phyloP scores from a whole-genome alignment of 169 alveolate species.

The Plasmodium billcollinsi region DNA sequence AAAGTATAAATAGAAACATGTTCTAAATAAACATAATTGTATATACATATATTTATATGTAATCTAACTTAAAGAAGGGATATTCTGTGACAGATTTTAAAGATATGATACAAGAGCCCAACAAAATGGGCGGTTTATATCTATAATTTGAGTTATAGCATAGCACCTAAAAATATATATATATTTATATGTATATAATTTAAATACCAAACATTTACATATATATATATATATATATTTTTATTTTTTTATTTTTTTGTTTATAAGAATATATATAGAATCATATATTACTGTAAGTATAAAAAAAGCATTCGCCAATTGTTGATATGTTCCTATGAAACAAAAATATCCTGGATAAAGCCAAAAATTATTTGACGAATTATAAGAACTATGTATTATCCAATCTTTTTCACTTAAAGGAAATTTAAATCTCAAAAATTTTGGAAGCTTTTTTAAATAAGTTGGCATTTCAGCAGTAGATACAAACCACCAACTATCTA shows the following conservation, averaged over 20 bases:
- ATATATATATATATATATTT: neutral
- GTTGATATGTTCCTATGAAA: constrained; percentile 85
- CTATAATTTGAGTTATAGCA: constrained; percentile 49
- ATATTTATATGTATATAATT: constrained; percentile 23
- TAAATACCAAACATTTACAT: constrained; percentile 8
- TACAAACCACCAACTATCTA: constrained; percentile 88
- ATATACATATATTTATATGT: constrained; percentile 7
- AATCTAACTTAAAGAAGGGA: constrained; percentile 62
- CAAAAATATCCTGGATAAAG: constrained; percentile 84
- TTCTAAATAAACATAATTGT: constrained; percentile 1
- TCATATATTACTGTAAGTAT: constrained; percentile 76
- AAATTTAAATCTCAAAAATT: constrained; percentile 81
- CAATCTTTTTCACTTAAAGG: constrained; percentile 76
- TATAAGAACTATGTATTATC: constrained; percentile 76
- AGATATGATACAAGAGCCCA: constrained; percentile 76
- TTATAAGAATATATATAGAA: neutral
- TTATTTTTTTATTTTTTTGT: too few species aligned
- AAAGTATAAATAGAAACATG: neutral
- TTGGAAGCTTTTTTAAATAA: constrained; percentile 73
- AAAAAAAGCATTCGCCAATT: constrained; percentile 83
- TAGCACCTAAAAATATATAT: constrained; percentile 38
- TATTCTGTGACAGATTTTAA: constrained; percentile 70
- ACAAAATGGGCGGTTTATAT: constrained; percentile 71
- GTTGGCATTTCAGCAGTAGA: constrained; percentile 80
- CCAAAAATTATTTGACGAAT: constrained; percentile 81